Percentiles rank a stretch among this genome's conserved stretches.
phyloP scores from a whole-genome alignment of 2,329 filamentous ascomycete genomes.

The Apiospora hydei region DNA sequence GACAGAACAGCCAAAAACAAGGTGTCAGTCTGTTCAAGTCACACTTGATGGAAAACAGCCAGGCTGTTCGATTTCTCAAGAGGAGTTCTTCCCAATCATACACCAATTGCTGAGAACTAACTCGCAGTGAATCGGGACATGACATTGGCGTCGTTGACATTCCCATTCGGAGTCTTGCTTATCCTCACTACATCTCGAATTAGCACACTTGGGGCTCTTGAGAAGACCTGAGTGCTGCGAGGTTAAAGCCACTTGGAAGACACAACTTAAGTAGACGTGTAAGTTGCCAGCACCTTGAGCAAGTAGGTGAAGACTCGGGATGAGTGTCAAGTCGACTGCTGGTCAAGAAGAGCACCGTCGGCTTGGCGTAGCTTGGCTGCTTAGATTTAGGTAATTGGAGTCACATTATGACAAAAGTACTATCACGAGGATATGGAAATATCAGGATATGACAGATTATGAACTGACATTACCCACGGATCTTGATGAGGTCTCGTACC shows the following conservation, averaged over 20 bases:
- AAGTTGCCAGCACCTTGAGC: neutral
- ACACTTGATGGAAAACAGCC: neutral
- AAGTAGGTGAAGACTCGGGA: neutral
- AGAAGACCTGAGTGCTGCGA: neutral
- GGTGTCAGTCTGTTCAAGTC: neutral
- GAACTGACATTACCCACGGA: neutral
- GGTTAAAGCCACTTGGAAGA: neutral
- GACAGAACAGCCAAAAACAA: neutral
- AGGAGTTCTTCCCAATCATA: neutral
- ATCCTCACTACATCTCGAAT: neutral
- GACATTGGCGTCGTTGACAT: too few relatives aligned
- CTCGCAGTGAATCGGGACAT: neutral
- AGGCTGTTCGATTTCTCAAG: neutral
- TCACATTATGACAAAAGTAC: neutral
- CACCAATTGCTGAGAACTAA: neutral
- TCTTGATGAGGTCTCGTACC: neutral
- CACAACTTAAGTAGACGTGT: neutral
- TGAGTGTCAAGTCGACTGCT: neutral
- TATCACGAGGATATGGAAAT: neutral
- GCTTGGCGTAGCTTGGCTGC: neutral
- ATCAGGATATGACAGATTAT: neutral
- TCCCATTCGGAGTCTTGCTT: neutral
- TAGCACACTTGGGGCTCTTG: neutral
- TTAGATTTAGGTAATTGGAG: neutral
- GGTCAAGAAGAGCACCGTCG: neutral